These are phyloP conservation scores for Delitschia confertaspora DNA, from an alignment of 495 filamentous ascomycete species.

Conservation along the genomic window DNA sequence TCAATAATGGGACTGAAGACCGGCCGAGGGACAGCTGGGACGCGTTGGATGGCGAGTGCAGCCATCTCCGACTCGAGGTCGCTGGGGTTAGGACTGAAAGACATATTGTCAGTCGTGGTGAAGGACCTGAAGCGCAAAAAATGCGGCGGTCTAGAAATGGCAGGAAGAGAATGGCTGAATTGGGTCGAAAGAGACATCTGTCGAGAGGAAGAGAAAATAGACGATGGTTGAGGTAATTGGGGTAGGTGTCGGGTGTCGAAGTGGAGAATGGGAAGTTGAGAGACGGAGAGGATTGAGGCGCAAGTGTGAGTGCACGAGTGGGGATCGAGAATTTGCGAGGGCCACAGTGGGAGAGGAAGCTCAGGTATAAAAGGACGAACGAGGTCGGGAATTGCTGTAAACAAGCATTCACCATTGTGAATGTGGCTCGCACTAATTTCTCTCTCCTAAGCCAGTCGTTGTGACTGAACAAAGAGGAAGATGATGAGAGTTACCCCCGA, in stretches of 20 bases:
- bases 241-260: background rate
- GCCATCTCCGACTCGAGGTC: constrained; percentile 24
- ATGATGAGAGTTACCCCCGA: no score
- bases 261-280: no score
- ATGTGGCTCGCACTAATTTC: no score
- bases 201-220: background rate
- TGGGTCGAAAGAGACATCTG: background rate
- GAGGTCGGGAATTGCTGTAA: no score
- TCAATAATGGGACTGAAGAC: constrained; percentile 30
- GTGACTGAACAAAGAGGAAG: no score
- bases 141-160: background rate
- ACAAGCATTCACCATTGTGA: no score
- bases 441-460: no score
- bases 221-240: background rate
- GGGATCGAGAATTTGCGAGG: no score
- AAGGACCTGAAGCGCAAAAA: background rate
- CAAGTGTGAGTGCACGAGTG: no score
- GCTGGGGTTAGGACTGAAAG: background rate
- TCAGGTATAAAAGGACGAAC: no score
- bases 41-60: constrained; percentile 14
- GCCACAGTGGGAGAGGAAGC: no score
- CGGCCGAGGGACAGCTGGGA: constrained; percentile 14
- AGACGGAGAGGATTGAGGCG: no score
- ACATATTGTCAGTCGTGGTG: background rate
- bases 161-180: background rate